Evolutionary conservation across 2,329 filamentous ascomycete species (phyloP).

Genomic region (Trichoderma brevicompactum): DNA sequence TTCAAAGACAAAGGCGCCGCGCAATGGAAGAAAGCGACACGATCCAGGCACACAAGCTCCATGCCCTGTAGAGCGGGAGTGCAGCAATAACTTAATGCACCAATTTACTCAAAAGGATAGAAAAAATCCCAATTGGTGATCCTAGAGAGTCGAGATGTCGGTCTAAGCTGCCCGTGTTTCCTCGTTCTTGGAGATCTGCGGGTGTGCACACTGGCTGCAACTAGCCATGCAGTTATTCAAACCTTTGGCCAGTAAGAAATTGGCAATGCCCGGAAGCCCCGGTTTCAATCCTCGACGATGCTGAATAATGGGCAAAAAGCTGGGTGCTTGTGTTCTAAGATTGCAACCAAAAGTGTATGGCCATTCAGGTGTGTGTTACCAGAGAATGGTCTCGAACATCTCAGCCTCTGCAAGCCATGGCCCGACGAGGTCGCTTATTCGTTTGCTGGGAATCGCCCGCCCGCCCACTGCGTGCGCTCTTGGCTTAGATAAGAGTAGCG

Average conservation of each 20-base stretch:
- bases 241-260: conserved; percentile 10
- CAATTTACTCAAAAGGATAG: not conserved
- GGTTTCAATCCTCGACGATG: conserved; percentile 1
- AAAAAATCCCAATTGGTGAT: not conserved
- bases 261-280: conserved; percentile 11
- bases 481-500: not conserved
- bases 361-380: not conserved
- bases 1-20: not conserved
- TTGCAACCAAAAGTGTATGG: not conserved
- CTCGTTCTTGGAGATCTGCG: not conserved
- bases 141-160: not conserved
- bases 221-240: conserved; percentile 1
- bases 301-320: conserved; percentile 2
- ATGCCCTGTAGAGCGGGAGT: not conserved
- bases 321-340: not conserved
- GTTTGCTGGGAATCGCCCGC: not conserved
- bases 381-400: conserved; percentile 21
- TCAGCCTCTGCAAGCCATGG: not conserved
- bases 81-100: not conserved
- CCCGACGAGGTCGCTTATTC: not conserved
- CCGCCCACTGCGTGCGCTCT: not conserved
- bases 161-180: not conserved
- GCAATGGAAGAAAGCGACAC: not conserved
- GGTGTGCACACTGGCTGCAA: not conserved
- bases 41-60: not conserved